Base-by-base conservation (phyloP, 768 basidiomycete species). In the Megacollybia marginata region DNA sequence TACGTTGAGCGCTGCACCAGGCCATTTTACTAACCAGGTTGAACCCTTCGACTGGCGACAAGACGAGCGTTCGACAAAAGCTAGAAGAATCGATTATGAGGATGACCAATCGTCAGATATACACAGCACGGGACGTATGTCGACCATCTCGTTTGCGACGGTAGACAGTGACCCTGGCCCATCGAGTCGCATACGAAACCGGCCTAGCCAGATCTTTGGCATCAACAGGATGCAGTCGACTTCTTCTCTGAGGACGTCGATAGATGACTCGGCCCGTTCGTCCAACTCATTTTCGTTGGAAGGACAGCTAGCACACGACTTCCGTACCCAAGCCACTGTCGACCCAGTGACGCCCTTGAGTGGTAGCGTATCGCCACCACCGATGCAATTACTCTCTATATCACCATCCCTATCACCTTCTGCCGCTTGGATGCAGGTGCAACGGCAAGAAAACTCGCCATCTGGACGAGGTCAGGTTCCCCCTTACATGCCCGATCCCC, bases 41-140 rank as follows among this genome's bases (percentile, higher is more conserved):
- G 66, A 61, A 32, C 54, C 61, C 20, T 67, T 63, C 51, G 78
- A 74, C 52, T 76, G 75, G 71, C 77, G 80, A 64, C 69, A 73
- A 43, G 75, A 77, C 48, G 85, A 87, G 60, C 76, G 84, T 20
- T 64, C 85, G 60, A 68, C 77, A 48, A 93, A 93, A 71, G 86
- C 81, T 53, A 79, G 91, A 54, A 78, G 87, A 61, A 71, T 88
- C 61, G 88, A 92, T 58, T 85, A 78, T 56, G 92, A 94, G 66
- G 92, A 92, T 60, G 91, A 92, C 59, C 89, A 88, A 60, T 93
- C 87, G 28, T 90, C 88, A 44, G 92, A 92, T 56, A 72, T 92
- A 31, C 85, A 85, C 55, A 87, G 82, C 61, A 70, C 81, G 48
- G 77, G 83, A 38, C 80, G 80, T 49, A 77, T 85, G 72, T 91